A percentile compares a stretch with the other conserved stretches of the same genome.
These are phyloP conservation scores for Prosopis cineraria DNA, from an alignment of 306 rosid genomes.

Conservation along the genomic window DNA sequence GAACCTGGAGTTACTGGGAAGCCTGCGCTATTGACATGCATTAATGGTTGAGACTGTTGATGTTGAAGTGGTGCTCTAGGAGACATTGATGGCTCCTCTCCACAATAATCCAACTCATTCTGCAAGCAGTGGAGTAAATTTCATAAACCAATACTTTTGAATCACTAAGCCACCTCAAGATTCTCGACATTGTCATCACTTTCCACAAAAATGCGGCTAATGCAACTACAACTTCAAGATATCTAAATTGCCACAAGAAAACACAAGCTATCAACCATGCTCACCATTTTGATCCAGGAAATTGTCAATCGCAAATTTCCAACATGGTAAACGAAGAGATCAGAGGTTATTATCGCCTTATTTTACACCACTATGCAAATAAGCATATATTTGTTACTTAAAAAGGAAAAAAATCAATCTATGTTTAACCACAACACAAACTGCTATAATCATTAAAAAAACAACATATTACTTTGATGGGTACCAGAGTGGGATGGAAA, in stretches of 20 bases:
- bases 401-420: neutral
- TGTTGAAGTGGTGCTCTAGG: slow-evolving; percentile 60
- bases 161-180: neutral
- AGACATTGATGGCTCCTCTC: slow-evolving; percentile 81
- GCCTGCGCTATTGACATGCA: slow-evolving; percentile 47
- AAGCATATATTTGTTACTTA: neutral
- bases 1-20: slow-evolving; percentile 51
- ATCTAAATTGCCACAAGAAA: slow-evolving; percentile 5
- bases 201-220: neutral
- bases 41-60: slow-evolving; percentile 56
- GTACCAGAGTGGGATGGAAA: no score
- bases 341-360: neutral
- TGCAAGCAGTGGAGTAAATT: slow-evolving; percentile 31
- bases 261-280: neutral
- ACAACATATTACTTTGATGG: no score
- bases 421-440: neutral
- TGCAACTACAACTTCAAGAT: neutral
- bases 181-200: neutral
- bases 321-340: neutral
- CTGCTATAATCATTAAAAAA: neutral
- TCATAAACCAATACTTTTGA: slow-evolving; percentile 1
- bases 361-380: neutral
- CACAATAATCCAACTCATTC: slow-evolving; percentile 75
- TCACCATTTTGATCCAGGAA: neutral
- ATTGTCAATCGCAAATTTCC: neutral